phyloP scores from a whole-genome alignment of 805 yeast genomes.

The Suhomyces emberorum region DNA sequence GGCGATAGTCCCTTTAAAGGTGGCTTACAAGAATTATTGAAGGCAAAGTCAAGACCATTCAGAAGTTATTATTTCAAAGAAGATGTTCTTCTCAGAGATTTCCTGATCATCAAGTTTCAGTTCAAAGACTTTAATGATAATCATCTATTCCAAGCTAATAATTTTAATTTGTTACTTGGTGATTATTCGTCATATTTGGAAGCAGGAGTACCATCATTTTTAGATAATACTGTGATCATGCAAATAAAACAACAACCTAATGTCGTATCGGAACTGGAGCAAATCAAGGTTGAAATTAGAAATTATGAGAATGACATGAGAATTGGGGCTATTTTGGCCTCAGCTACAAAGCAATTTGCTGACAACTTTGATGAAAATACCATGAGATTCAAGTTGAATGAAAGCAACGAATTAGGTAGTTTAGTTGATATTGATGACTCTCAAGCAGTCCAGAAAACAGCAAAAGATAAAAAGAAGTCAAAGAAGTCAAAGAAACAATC shows the following conservation, averaged over 20 bases:
- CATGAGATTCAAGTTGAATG: background rate
- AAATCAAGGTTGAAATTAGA: slow-evolving; percentile 3
- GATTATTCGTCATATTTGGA: slow-evolving; percentile 12
- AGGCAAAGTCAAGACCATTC: slow-evolving; percentile 33
- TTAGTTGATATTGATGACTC: slow-evolving; percentile 3
- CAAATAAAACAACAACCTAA: slow-evolving; percentile 10
- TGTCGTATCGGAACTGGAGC: background rate
- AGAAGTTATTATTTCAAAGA: slow-evolving; percentile 59
- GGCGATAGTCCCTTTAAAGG: slow-evolving; percentile 11
- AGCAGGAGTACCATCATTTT: slow-evolving; percentile 17
- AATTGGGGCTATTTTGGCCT: slow-evolving; percentile 21
- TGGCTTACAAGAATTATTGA: slow-evolving; percentile 14
- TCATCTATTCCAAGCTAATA: slow-evolving; percentile 32
- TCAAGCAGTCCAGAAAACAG: slow-evolving; percentile 4
- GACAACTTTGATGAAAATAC: slow-evolving; percentile 4
- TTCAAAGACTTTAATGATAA: slow-evolving; percentile 63
- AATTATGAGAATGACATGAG: slow-evolving; percentile 29
- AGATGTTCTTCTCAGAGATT: slow-evolving; percentile 62
- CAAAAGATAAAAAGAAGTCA: slow-evolving; percentile 5
- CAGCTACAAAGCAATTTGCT: slow-evolving; percentile 21
- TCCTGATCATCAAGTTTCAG: slow-evolving; percentile 49
- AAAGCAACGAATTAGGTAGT: background rate
- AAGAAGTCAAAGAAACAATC: background rate
- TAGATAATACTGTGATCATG: slow-evolving; percentile 18
- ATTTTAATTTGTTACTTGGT: slow-evolving; percentile 21